These are phyloP conservation scores for Graphiopsis chlorocephala DNA, from an alignment of 2,329 filamentous ascomycete genomes.

Conservation along the genomic window DNA sequence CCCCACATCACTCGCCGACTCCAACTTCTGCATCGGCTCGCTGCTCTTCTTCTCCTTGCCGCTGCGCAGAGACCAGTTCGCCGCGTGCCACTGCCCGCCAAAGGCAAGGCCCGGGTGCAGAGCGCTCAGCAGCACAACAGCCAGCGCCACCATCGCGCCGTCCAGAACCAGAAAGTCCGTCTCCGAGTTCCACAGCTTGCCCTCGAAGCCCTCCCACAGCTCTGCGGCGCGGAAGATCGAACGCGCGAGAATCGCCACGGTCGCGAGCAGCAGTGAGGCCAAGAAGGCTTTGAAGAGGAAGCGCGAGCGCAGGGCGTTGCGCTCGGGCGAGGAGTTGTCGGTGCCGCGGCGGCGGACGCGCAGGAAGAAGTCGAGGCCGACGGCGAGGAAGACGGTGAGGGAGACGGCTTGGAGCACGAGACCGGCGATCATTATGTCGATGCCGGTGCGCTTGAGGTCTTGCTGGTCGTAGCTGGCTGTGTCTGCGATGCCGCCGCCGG, in stretches of 20 bases:
- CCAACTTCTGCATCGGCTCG: neutral
- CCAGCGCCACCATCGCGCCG: slow-evolving; percentile 53
- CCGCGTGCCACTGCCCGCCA: slow-evolving; percentile 24
- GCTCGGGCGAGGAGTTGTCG: neutral
- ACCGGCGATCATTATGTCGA: slow-evolving; percentile 64
- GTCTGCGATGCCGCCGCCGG: slow-evolving; percentile 45
- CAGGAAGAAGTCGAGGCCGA: slow-evolving; percentile 3
- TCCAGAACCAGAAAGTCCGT: slow-evolving; percentile 51
- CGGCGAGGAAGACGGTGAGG: slow-evolving; percentile 52
- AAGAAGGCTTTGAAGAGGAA: slow-evolving; percentile 56
- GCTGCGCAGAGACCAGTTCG: slow-evolving; percentile 24
- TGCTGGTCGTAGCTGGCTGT: slow-evolving; percentile 35
- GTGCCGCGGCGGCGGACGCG: slow-evolving; percentile 1
- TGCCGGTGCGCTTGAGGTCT: slow-evolving; percentile 40
- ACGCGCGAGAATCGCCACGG: slow-evolving; percentile 60
- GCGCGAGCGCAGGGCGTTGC: neutral
- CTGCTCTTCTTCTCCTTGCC: neutral
- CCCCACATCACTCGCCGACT: neutral
- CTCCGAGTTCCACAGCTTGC: slow-evolving; percentile 54
- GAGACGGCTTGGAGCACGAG: slow-evolving; percentile 60
- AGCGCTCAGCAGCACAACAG: slow-evolving; percentile 44
- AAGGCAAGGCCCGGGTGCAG: slow-evolving; percentile 47
- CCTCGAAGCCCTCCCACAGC: slow-evolving; percentile 60
- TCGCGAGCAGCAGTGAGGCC: slow-evolving; percentile 52
- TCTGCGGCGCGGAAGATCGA: slow-evolving; percentile 64